Base-by-base conservation (phyloP, 495 filamentous ascomycete species). In the Glutinoglossum americanum region DNA sequence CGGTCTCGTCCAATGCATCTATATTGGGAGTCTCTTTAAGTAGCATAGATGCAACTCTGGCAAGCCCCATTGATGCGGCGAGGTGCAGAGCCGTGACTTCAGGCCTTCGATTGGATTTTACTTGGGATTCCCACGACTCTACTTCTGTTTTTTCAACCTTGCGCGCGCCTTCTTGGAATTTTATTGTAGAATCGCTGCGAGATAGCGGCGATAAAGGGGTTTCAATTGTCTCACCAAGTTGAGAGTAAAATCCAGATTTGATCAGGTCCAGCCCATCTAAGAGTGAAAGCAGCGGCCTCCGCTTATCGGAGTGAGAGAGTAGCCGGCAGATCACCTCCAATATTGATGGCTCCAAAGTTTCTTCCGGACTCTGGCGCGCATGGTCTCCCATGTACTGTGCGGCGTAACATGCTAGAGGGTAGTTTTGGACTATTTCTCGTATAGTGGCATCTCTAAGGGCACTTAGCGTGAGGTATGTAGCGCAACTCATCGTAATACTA, bases 381-480 rank as follows among this genome's bases (percentile, higher is more conserved):
- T 62, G 60, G 2, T 62, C 60, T 19, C 23, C 60, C n/a, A 62
- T 19, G 27, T 60, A 56, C 32, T 60, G 60, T n/a, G 57, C 60
- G 17, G 60, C 60, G 41, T 62, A 62, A 17, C 35, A 23, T 5
- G 60, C 60, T 15, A 62, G 25, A 11, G 60, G 60, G 33, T 56
- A 62, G 0, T 28, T 3, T 33, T 44, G 57, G 39, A 60, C 32
- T 0, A 62, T 60, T 9, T 9, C 5, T 10, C 17, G 3, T 3
- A 45, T 45, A 21, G 41, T 5, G 5, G 19, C 41, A n/a, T 45
- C 13, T 13, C 21, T 5, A 13, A 45, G 41, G 4, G 41, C 47
- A 15, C 64, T 57, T 41, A 70, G 72, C 0, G 62, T 71, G 9
- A 78, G 66, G 55, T 76, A 76, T 0, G 69, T 72, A 54, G 72